A percentile compares a stretch with the other conserved stretches of the same genome.
phyloP scores from a whole-genome alignment of 768 basidiomycete species.

The Mycena olivaceomarginata region DNA sequence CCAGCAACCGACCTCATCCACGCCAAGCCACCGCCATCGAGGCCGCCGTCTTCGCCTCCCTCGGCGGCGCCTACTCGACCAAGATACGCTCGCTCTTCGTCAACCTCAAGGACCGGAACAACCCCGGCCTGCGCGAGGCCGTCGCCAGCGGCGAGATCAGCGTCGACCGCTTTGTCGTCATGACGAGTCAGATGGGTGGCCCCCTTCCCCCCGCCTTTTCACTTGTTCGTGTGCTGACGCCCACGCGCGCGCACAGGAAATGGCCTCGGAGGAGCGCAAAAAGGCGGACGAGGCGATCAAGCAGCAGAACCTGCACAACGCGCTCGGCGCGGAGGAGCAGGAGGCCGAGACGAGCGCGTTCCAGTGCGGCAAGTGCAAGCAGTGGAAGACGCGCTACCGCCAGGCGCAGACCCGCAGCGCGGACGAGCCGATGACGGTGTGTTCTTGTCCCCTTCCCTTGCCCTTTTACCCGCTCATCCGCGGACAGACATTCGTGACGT shows the following conservation, averaged over 20 bases:
- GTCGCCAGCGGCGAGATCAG: slow-evolving; percentile 89
- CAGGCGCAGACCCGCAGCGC: slow-evolving; percentile 98
- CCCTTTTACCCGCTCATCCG: background rate
- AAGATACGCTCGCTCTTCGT: slow-evolving; percentile 94
- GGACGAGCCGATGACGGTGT: slow-evolving; percentile 98
- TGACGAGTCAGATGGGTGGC: slow-evolving; percentile 83
- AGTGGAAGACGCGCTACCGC: slow-evolving; percentile 79
- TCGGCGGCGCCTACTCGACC: slow-evolving; percentile 74
- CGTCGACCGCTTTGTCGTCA: slow-evolving; percentile 81
- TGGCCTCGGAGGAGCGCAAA: slow-evolving; percentile 96
- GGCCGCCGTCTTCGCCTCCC: slow-evolving; percentile 72
- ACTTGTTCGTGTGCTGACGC: too few species aligned
- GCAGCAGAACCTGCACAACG: slow-evolving; percentile 92
- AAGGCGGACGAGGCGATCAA: slow-evolving; percentile 88
- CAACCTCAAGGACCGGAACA: slow-evolving; percentile 97
- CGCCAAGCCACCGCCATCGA: slow-evolving; percentile 82
- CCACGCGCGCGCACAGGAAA: slow-evolving; percentile 74
- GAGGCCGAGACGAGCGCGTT: slow-evolving; percentile 98
- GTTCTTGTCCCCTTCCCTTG: slow-evolving; percentile 44
- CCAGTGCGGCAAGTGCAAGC: slow-evolving; percentile 97
- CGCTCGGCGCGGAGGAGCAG: slow-evolving; percentile 91
- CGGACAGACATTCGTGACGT: slow-evolving; percentile 93
- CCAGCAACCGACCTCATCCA: slow-evolving; percentile 84
- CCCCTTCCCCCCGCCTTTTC: too few species aligned
- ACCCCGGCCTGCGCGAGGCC: slow-evolving; percentile 89